Evolutionary conservation across 371 early-diverging fungal species (phyloP).

Genomic region (Neoconidiobolus thromboides): DNA sequence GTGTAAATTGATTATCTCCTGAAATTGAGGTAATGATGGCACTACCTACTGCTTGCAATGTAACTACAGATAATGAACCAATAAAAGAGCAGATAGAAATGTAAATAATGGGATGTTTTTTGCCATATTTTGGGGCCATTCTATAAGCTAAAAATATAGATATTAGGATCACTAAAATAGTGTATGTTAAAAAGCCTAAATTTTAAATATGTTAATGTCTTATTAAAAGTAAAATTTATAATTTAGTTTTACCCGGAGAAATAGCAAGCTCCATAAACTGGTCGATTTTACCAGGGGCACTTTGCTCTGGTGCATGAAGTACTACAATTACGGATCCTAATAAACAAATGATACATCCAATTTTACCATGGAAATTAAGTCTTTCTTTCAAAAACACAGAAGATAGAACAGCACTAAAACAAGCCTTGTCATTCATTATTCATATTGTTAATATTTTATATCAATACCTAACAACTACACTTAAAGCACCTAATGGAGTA

Average conservation of each 20-base stretch:
- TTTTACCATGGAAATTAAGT: constrained; percentile 60
- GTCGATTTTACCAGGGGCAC: constrained; percentile 53
- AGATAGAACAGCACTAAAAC: constrained; percentile 62
- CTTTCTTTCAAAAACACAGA: constrained; percentile 76
- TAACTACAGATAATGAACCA: constrained; percentile 85
- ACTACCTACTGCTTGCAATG: constrained; percentile 77
- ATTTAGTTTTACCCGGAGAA: constrained; percentile 31
- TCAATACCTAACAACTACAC: constrained; percentile 48
- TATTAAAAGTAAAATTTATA: background rate
- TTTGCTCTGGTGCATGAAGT: constrained; percentile 81
- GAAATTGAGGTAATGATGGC: constrained; percentile 73
- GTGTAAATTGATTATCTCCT: constrained; percentile 68
- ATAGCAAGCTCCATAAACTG: constrained; percentile 55
- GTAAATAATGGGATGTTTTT: constrained; percentile 66
- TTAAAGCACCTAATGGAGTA: constrained; percentile 87
- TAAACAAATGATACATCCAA: constrained; percentile 81
- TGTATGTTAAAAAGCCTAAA: constrained; percentile 63
- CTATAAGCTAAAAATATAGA: constrained; percentile 48
- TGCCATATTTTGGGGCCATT: constrained; percentile 70
- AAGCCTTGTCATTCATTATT: background rate
- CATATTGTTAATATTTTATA: background rate
- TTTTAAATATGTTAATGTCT: background rate
- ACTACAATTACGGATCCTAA: constrained; percentile 80
- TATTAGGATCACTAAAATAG: constrained; percentile 30
- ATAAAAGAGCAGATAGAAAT: constrained; percentile 71